Percentiles rank a stretch among this genome's conserved stretches.
These are phyloP conservation scores for Zea mays DNA, from an alignment of 176 grass and related monocot species.

Conservation along the genomic window Zm-B73-REFERENCE-NAM-5.0 NC_050099.1:27643501-27644000, in stretches of 20 bases:
- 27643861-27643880: conserved; percentile 86
- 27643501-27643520: conserved; percentile 52
- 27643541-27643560: not conserved
- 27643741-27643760: not conserved
- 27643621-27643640: not conserved
- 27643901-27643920: not conserved
- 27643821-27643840: conserved; percentile 70
- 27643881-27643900: conserved; percentile 82
- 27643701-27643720: not conserved
- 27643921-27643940: not conserved
- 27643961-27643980: not conserved
- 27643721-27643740: not conserved
- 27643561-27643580: not conserved
- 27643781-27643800: conserved; percentile 62
- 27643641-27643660: conserved; percentile 5
- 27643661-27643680: not conserved
- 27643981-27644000: conserved; percentile 23
- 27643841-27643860: conserved; percentile 77
- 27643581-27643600: not conserved
- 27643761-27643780: not conserved
- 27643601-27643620: not conserved
- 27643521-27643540: conserved; percentile 1
- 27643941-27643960: not conserved
- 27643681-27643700: not conserved
- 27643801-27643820: conserved; percentile 94